Base-by-base conservation (phyloP, 2,329 filamentous ascomycete genomes). In the Beauveria scarabaeidicola region DNA sequence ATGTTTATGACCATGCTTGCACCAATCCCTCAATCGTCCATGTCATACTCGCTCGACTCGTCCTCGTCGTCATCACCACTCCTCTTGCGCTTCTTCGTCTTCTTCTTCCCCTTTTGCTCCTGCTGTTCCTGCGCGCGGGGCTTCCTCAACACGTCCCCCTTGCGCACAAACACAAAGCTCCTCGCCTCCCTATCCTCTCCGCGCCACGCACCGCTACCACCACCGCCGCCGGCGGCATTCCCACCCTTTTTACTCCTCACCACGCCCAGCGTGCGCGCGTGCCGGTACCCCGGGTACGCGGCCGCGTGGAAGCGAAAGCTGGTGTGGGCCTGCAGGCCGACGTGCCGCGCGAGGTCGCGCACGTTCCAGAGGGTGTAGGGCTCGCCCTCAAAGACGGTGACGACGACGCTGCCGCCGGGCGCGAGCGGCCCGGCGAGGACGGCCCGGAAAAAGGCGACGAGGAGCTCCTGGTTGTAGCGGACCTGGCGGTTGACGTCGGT, bases 331-430 rank as follows among this genome's bases (percentile, higher is more conserved):
- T 83, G 81, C 54, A 93, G 75, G 5, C 88, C 89, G 5, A 80
- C 79, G 71, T 96, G 90, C 7, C 93, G 81, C 2, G 84, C 94
- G 29, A 99, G 78, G 75, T 97, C 93, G 40, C 87, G 83, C 27
- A 97, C 81, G 75, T 97, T 97, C 94, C 94, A 99, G 1, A 97
- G 81, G 2, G 91, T 93, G 72, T 99, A 99, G 0, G 94, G 94
- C 72, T 95, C 88, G 61, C 89, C 89, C 72, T 97, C 93, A 71
- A 99, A 99, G 10, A 97, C 76, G 0, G 91, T 95, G 23, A 97
- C 85, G 56, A 96, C 74, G 58, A 97, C 85, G 66, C 82, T 70
- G 40, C 85, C 86, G 6, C 79, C 77, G 0, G 75, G 74, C 5
- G 68, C 68, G 1, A 89, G 78, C 2, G 80, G 29, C 1, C 11